Evolutionary conservation across 495 filamentous ascomycete species (phyloP).

Genomic region (Tuber calosporum): DNA sequence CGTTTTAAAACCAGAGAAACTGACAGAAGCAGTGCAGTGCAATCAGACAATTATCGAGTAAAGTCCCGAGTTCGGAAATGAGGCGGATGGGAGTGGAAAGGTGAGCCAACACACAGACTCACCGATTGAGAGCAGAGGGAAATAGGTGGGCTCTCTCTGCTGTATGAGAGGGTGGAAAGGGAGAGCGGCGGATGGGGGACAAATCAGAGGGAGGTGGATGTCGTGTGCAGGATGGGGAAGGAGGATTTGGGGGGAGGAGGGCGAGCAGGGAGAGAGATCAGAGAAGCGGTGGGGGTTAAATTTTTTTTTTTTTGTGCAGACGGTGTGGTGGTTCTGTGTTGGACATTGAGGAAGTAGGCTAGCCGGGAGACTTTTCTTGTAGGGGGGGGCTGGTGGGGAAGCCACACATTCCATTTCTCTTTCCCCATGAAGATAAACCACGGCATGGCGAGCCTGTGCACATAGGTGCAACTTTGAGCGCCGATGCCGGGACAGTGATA

Average conservation of each 20-base stretch:
- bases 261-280: slow-evolving; percentile 21
- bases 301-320: slow-evolving; percentile 18
- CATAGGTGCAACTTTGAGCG: neutral
- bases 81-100: slow-evolving; percentile 20
- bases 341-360: slow-evolving; percentile 7
- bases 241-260: slow-evolving; percentile 20
- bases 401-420: neutral
- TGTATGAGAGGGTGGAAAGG: slow-evolving; percentile 13
- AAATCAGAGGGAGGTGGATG: slow-evolving; percentile 16
- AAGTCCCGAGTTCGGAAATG: slow-evolving; percentile 27
- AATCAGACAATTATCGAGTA: slow-evolving; percentile 22
- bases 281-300: slow-evolving; percentile 33
- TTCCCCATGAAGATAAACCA: slow-evolving; percentile 8
- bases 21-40: neutral
- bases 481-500: neutral
- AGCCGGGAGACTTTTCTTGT: neutral
- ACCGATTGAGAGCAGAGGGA: slow-evolving; percentile 33
- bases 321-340: slow-evolving; percentile 26
- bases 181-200: slow-evolving; percentile 3
- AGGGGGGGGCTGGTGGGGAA: slow-evolving; percentile 21
- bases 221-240: slow-evolving; percentile 17
- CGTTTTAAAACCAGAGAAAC: neutral
- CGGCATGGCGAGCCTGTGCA: neutral
- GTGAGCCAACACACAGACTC: slow-evolving; percentile 26
- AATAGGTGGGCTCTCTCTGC: slow-evolving; percentile 26